Percentiles rank a stretch among this genome's conserved stretches.
These are phyloP conservation scores for Coprinellus micaceus DNA, from an alignment of 768 basidiomycete species.

Conservation along the genomic window DNA sequence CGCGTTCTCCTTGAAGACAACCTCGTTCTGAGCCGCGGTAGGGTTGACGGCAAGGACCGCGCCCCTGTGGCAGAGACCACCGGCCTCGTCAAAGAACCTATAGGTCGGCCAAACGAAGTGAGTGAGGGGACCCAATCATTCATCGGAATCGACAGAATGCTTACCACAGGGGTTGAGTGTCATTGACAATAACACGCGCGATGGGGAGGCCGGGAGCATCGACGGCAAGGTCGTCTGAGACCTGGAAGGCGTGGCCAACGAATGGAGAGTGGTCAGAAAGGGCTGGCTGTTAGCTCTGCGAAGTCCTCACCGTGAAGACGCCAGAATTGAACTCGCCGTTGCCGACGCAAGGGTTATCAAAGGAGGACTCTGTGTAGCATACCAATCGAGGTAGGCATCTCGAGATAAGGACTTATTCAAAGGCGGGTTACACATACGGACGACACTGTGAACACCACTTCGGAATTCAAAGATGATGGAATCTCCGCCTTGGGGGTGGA, in stretches of 20 bases:
- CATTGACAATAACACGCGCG: slow-evolving; percentile 28
- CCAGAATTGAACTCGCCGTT: slow-evolving; percentile 34
- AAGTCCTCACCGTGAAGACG: slow-evolving; percentile 27
- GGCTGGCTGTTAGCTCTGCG: neutral
- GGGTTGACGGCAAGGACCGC: slow-evolving; percentile 39
- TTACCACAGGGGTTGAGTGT: slow-evolving; percentile 34
- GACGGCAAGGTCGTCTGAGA: slow-evolving; percentile 26
- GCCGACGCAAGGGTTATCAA: slow-evolving; percentile 34
- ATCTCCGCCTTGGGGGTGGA: slow-evolving; percentile 33
- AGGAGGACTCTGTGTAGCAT: slow-evolving; percentile 33
- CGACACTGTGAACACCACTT: slow-evolving; percentile 36
- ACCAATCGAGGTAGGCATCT: too few relatives aligned
- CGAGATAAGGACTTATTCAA: neutral
- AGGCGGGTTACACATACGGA: slow-evolving; percentile 27
- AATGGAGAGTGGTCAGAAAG: too few relatives aligned
- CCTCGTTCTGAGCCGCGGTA: slow-evolving; percentile 27
- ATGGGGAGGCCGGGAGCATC: slow-evolving; percentile 33
- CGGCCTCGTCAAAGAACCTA: slow-evolving; percentile 40
- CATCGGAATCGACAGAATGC: neutral
- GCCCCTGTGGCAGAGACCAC: slow-evolving; percentile 34
- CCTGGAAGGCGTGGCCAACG: slow-evolving; percentile 15
- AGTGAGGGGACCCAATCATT: neutral
- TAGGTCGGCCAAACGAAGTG: neutral
- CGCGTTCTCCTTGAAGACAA: slow-evolving; percentile 35
- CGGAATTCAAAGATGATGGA: slow-evolving; percentile 35